Conservation (phyloP, 805 yeast species). For the Cyberlindnera japonica region DNA sequence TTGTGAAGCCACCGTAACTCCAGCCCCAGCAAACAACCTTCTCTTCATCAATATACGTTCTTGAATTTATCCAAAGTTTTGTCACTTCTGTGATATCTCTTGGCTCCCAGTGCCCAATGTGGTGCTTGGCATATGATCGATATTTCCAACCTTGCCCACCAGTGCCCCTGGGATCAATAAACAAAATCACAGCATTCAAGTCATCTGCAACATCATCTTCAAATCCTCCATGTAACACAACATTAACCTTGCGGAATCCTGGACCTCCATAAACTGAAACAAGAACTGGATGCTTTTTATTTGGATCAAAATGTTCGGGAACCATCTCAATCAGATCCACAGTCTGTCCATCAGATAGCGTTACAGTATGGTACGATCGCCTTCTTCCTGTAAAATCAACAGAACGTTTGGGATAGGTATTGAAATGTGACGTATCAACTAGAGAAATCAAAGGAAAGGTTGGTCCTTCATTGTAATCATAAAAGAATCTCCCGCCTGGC, state of each 20-base stretch:
- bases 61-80: slow-evolving; percentile 43
- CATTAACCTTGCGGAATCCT: slow-evolving; percentile 58
- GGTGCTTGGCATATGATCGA: slow-evolving; percentile 50
- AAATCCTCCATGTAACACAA: slow-evolving; percentile 47
- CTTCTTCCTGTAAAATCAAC: slow-evolving; percentile 20
- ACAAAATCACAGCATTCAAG: slow-evolving; percentile 56
- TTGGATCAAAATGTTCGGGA: slow-evolving; percentile 52
- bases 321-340: slow-evolving; percentile 57
- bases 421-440: slow-evolving; percentile 9
- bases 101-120: slow-evolving; percentile 75
- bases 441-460: slow-evolving; percentile 18
- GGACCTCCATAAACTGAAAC: slow-evolving; percentile 81
- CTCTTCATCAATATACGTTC: slow-evolving; percentile 44
- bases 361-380: slow-evolving; percentile 21
- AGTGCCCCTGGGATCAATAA: slow-evolving; percentile 79
- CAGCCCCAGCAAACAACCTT: slow-evolving; percentile 80
- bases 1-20: slow-evolving; percentile 82
- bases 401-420: background rate
- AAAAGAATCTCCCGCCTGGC: slow-evolving; percentile 50
- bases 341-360: slow-evolving; percentile 23
- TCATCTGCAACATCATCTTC: slow-evolving; percentile 57
- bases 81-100: slow-evolving; percentile 56
- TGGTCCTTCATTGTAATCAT: slow-evolving; percentile 32
- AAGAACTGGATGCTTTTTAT: slow-evolving; percentile 54
- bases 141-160: slow-evolving; percentile 74